Conservation (phyloP, 768 basidiomycete genomes). For the Neoboletus subvelutipes region DNA sequence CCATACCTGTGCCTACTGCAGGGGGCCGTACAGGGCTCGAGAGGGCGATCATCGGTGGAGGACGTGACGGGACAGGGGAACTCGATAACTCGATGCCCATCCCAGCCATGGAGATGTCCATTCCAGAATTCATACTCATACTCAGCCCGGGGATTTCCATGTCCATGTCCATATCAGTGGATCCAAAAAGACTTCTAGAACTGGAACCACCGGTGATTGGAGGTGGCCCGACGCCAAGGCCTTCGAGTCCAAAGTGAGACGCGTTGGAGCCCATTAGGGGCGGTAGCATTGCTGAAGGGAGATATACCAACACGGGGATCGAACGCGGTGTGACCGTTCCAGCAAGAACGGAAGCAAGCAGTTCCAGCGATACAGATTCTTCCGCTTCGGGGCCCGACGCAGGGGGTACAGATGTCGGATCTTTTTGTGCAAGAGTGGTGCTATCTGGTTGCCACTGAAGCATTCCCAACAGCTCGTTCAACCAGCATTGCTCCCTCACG, state of each 20-base stretch:
- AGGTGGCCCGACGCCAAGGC: constrained; percentile 27
- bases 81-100: constrained; percentile 31
- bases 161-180: constrained; percentile 34
- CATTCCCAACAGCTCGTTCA: constrained; percentile 66
- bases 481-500: constrained; percentile 81
- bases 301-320: constrained; percentile 72
- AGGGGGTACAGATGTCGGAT: background rate
- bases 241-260: constrained; percentile 30
- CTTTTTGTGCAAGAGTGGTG: constrained; percentile 1
- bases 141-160: constrained; percentile 37
- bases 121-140: constrained; percentile 34
- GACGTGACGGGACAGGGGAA: constrained; percentile 36
- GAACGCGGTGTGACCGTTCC: constrained; percentile 41
- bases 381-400: constrained; percentile 28
- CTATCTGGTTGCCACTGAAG: constrained; percentile 62
- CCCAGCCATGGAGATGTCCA: constrained; percentile 32
- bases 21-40: constrained; percentile 65
- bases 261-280: constrained; percentile 18
- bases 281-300: constrained; percentile 42
- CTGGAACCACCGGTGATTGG: constrained; percentile 24
- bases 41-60: constrained; percentile 58
- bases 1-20: constrained; percentile 59
- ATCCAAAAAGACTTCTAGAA: constrained; percentile 30
- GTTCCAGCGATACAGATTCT: constrained; percentile 46
- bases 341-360: constrained; percentile 62